Base-by-base conservation (phyloP, 2,329 filamentous ascomycete genomes). In the Graphilbum fragrans region DNA sequence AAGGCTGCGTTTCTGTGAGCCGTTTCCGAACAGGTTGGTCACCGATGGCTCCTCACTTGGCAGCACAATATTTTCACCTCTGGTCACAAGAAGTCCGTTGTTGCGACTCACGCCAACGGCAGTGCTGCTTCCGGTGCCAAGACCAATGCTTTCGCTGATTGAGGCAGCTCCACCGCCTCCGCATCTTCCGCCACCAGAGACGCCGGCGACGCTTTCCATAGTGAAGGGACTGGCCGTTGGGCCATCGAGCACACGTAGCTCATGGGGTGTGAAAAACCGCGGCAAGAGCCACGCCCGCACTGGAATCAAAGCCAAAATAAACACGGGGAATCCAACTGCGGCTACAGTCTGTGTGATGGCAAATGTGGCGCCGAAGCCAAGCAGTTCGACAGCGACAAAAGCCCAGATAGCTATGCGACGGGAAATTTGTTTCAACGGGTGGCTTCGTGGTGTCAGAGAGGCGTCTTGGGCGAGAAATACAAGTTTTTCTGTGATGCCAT, bases 311-410 rank as follows among this genome's bases (percentile, higher is more conserved):
- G 75, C 58, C 37, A 86, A 60, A 52, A 87, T 86, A 48, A 86
- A 72, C 29, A 86, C 69, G 9, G 84, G 84, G 50, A 88, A 90
- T 0, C 84, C 84, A 11, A 90, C 83, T 3, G 84, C 84, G 3
- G 83, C 84, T 38, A 88, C 80, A 0, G 84, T 88, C 61, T 90
- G 59, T 0, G 84, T 87, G 52, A 88, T 84, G 45, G 84, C 83
- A 56, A 90, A 87, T 0, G 84, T 90, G 19, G 79, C 82, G 3
- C 69, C 83, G 51, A 88, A 87, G 0, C 76, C 82, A 35, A 80
- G 20, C 4, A 88, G 60, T 58, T 87, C 78, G 27, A 86, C 59
- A 8, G 60, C 61, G 6, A 86, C 79, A 53, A 88, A 90, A 4
- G 62, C 59, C 81, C 82, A 87, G 46, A 87, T 65, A n/a, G 78